Base-by-base conservation (phyloP, 768 basidiomycete species). In the Boletus reticuloceps region DNA sequence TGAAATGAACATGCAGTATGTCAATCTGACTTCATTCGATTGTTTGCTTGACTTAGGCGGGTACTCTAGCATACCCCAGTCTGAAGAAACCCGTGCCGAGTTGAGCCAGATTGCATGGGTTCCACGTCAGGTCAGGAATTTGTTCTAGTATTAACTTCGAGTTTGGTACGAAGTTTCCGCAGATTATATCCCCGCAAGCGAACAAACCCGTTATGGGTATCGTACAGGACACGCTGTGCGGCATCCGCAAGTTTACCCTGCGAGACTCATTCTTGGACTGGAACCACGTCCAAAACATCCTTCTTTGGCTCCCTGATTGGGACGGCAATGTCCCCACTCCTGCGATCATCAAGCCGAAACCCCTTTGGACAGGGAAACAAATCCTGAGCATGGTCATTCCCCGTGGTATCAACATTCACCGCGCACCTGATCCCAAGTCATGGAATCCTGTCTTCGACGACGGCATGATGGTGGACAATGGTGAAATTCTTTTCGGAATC, bases 121-220 rank as follows among this genome's bases (percentile, higher is more conserved):
- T 19, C 93, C 97, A 4, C 86, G 94, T 61, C 94, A 96, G 82
- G 94, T 93, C 54, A 52, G 77, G 63, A 0, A 22, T 50, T 50
- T 16, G 20, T 7, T 9, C 22, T 16, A 14, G 19, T 16, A 25
- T 32, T 10, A 10, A n/a, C 34, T 29, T 56, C 46, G 14, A 17
- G 42, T 10, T 34, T 7, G 16, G 10, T 51, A 57, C 51, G 45
- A 48, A 49, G 34, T 4, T 13, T 40, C 42, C 29, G 38, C 29
- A 99, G 93, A 99, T 99, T 65, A 94, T 99, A 60, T 98, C 96
- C 8, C 97, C 97, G 0, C 97, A 99, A 80, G 96, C 96, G 48
- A 99, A 98, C 77, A 98, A 98, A 74, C 96, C 96, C 17, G 95
- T 98, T 64, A 99, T 99, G 96, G 97, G 94, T 56, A 98, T 99